Evolutionary conservation across 257 asterid species (phyloP).

Genomic region (Euphrasia confusa): DNA sequence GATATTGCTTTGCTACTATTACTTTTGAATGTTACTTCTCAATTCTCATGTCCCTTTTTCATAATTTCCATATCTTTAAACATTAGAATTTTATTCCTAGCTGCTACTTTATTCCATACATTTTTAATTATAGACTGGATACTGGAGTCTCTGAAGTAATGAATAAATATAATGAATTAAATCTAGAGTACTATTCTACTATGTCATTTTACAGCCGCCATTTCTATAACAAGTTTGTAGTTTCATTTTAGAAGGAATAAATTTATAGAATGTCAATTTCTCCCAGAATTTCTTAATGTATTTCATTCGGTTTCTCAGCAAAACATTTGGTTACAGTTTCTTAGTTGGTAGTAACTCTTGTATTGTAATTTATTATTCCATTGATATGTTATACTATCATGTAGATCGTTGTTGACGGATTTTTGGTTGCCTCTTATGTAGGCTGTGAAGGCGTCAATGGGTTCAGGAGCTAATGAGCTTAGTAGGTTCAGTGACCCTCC

Average conservation of each 20-base stretch:
- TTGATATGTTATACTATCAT: constrained; percentile 8
- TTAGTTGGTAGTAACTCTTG: constrained; percentile 3
- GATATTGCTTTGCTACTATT: constrained; percentile 5
- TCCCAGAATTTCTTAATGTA: background rate
- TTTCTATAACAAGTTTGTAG: constrained; percentile 8
- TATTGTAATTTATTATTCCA: background rate
- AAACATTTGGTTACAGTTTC: background rate
- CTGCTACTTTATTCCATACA: background rate
- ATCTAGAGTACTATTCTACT: background rate
- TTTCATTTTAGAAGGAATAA: background rate
- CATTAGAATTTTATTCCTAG: background rate
- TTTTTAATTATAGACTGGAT: background rate
- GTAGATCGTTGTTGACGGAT: constrained; percentile 11
- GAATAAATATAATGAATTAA: background rate
- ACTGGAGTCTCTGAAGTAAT: background rate
- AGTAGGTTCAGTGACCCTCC: constrained; percentile 94
- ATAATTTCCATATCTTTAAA: background rate
- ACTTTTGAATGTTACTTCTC: background rate
- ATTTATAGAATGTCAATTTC: background rate
- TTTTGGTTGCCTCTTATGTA: constrained; percentile 31
- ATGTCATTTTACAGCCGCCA: background rate
- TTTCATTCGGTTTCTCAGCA: constrained; percentile 9
- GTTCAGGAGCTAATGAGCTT: constrained; percentile 61
- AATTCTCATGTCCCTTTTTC: background rate
- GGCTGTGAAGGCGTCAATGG: constrained; percentile 54